phyloP scores from a whole-genome alignment of 140 eudicot genomes.

The Senecio squalidus region DNA sequence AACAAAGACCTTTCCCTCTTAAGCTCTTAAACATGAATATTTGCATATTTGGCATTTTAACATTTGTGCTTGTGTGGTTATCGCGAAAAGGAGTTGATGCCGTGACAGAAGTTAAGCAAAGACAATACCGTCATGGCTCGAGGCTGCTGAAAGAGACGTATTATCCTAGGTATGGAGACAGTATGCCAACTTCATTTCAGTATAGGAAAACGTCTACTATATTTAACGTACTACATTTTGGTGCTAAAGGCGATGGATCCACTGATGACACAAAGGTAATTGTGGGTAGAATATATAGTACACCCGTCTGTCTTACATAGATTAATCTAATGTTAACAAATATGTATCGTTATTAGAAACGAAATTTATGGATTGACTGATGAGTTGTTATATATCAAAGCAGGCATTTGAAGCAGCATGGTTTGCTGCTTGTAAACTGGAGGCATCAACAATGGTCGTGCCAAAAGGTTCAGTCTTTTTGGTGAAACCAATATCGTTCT shows the following conservation, averaged over 20 bases:
- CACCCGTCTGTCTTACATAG: neutral
- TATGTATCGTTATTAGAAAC: neutral
- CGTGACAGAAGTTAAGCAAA: constrained; percentile 15
- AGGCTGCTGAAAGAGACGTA: constrained; percentile 30
- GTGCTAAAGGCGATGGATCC: constrained; percentile 65
- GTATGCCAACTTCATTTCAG: constrained; percentile 11
- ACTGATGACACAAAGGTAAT: constrained; percentile 57
- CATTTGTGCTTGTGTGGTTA: constrained; percentile 23
- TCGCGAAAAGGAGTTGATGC: constrained; percentile 14
- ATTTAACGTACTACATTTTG: constrained; percentile 48
- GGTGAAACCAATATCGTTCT: constrained; percentile 51
- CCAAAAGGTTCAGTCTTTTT: constrained; percentile 63
- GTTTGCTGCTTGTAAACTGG: constrained; percentile 60
- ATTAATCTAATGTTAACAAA: neutral
- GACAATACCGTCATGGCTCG: constrained; percentile 16
- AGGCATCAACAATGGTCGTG: constrained; percentile 53
- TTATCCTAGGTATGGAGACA: constrained; percentile 19
- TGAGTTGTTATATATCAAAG: neutral
- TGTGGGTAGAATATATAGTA: neutral
- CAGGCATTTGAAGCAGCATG: constrained; percentile 79
- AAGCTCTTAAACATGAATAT: constrained; percentile 15
- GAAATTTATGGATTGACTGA: neutral
- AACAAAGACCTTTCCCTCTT: neutral
- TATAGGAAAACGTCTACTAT: constrained; percentile 19
- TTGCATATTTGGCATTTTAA: constrained; percentile 12